Conservation (phyloP, 1,284 basidiomycete species). For the Moesziomyces sp. region DNA sequence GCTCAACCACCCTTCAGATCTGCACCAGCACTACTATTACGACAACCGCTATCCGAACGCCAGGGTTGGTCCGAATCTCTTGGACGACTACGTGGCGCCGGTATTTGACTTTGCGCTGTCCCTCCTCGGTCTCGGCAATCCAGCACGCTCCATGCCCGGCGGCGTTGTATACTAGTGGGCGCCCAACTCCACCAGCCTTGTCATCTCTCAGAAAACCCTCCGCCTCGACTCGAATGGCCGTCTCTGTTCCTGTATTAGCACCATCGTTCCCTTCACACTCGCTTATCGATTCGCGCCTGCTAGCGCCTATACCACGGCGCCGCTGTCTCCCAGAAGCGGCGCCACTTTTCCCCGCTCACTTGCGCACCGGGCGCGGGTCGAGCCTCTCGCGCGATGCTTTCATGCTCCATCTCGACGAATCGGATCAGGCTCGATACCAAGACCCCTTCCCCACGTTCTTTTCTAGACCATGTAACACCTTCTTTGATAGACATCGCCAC, state of each 20-base stretch:
- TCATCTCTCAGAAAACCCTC: neutral
- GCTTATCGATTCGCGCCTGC: neutral
- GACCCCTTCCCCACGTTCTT: slow-evolving; percentile 3
- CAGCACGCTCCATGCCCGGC: slow-evolving; percentile 4
- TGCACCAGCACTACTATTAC: slow-evolving; percentile 27
- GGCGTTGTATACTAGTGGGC: slow-evolving; percentile 27
- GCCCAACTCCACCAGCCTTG: too few species aligned
- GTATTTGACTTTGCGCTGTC: slow-evolving; percentile 21
- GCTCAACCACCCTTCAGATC: slow-evolving; percentile 32
- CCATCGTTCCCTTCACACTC: neutral
- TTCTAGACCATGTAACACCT: slow-evolving; percentile 12
- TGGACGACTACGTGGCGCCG: slow-evolving; percentile 31
- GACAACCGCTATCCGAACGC: slow-evolving; percentile 41
- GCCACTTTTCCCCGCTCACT: neutral
- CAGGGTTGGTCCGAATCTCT: slow-evolving; percentile 35
- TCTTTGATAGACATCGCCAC: neutral
- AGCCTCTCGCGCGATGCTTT: neutral
- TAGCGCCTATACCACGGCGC: slow-evolving; percentile 29
- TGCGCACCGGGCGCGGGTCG: neutral
- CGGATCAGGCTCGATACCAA: slow-evolving; percentile 1
- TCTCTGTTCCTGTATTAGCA: slow-evolving; percentile 13
- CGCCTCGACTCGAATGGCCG: neutral
- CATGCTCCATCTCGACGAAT: slow-evolving; percentile 10
- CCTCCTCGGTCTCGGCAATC: slow-evolving; percentile 15
- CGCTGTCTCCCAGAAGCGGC: neutral